A percentile compares a stretch with the other conserved stretches of the same genome.
These are phyloP conservation scores for Ceratopteris richardii DNA, from an alignment of 75 land plant species.

Conservation along the genomic window DNA sequence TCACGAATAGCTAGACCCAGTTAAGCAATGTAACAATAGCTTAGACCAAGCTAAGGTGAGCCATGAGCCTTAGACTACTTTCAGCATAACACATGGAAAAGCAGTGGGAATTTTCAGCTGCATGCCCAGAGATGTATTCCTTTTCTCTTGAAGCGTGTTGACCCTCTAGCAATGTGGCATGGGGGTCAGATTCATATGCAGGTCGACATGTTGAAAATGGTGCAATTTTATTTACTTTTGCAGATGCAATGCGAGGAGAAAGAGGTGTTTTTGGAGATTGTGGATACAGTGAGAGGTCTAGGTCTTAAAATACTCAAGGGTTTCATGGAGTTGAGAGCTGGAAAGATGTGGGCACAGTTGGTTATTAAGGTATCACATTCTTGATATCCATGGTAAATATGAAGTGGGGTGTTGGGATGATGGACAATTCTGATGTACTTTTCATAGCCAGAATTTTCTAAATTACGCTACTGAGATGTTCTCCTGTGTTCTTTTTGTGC, in stretches of 20 bases:
- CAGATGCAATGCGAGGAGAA: conserved; percentile 76
- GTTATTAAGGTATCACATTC: conserved; percentile 49
- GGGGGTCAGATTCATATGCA: no score
- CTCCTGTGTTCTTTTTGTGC: neutral
- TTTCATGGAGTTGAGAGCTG: conserved; percentile 51
- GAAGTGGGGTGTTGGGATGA: neutral
- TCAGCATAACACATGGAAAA: no score
- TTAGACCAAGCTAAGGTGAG: no score
- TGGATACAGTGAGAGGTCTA: conserved; percentile 55
- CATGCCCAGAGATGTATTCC: no score
- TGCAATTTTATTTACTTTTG: neutral
- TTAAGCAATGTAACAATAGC: no score
- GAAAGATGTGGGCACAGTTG: conserved; percentile 79
- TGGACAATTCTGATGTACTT: neutral
- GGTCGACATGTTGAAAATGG: no score
- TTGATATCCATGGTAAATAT: neutral
- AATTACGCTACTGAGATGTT: neutral
- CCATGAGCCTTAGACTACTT: no score
- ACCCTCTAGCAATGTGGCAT: no score
- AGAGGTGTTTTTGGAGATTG: conserved; percentile 73
- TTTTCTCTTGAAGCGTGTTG: no score
- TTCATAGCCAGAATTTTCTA: neutral
- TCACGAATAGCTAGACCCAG: no score
- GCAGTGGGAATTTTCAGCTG: no score
- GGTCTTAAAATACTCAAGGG: conserved; percentile 78